A percentile compares a stretch with the other conserved stretches of the same genome.
Evolutionary conservation across 1,284 basidiomycete species (phyloP).

Genomic region (Taiwanofungus camphoratus): DNA sequence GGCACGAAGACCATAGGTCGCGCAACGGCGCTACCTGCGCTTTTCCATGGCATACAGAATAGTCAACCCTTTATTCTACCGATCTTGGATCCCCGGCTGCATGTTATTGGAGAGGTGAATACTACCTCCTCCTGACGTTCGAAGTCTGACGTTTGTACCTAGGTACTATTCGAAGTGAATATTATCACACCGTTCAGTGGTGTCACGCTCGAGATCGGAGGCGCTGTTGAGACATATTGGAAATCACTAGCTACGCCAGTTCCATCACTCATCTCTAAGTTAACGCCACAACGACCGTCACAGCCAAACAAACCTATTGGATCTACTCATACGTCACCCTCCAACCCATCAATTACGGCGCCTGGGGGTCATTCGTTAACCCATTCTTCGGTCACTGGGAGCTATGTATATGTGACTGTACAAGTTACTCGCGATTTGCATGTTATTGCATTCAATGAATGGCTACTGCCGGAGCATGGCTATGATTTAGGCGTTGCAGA

Average conservation of each 20-base stretch:
- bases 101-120: slow-evolving; percentile 88
- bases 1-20: slow-evolving; percentile 97
- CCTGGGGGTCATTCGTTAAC: slow-evolving; percentile 56
- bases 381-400: slow-evolving; percentile 83
- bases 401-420: slow-evolving; percentile 80
- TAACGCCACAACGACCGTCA: slow-evolving; percentile 23
- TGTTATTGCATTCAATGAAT: slow-evolving; percentile 77
- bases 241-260: slow-evolving; percentile 71
- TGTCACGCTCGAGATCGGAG: slow-evolving; percentile 93
- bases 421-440: slow-evolving; percentile 91
- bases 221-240: slow-evolving; percentile 95
- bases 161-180: slow-evolving; percentile 88
- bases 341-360: slow-evolving; percentile 43
- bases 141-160: slow-evolving; percentile 11
- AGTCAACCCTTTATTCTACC: slow-evolving; percentile 66
- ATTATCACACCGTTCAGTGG: slow-evolving; percentile 90
- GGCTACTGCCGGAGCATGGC: slow-evolving; percentile 65
- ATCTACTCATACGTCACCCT: slow-evolving; percentile 65
- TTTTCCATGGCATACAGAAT: slow-evolving; percentile 58
- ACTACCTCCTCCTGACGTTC: slow-evolving; percentile 4
- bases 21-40: slow-evolving; percentile 79
- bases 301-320: slow-evolving; percentile 29
- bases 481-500: slow-evolving; percentile 82
- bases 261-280: slow-evolving; percentile 20
- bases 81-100: slow-evolving; percentile 88